Evolutionary conservation across 208 protist species (phyloP).

Genomic region (Hexamita inflata): DNA sequence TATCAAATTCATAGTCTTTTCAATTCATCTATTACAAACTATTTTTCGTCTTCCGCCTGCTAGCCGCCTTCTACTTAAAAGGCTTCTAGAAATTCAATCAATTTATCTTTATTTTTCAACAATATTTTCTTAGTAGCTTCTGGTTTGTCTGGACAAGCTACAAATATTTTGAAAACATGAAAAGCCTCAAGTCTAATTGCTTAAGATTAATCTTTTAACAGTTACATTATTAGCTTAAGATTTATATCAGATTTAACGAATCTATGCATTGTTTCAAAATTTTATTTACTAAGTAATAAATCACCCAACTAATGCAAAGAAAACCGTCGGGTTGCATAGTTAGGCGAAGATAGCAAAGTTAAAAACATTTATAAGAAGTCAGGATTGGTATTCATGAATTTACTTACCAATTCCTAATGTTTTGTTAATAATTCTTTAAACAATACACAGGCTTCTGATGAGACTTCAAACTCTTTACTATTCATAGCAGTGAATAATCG

Average conservation of each 20-base stretch:
- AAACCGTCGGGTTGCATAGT: not conserved
- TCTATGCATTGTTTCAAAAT: constrained; percentile 66
- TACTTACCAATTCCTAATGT: not conserved
- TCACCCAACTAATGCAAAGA: constrained; percentile 58
- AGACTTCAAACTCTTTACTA: constrained; percentile 24
- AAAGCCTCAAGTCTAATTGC: constrained; percentile 74
- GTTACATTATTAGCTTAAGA: constrained; percentile 69
- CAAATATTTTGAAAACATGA: constrained; percentile 74
- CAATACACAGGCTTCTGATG: constrained; percentile 25
- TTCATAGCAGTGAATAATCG: constrained; percentile 14
- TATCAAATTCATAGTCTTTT: too few relatives aligned
- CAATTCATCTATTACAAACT: too few relatives aligned
- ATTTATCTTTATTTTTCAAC: constrained; percentile 60
- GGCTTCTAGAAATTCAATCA: constrained; percentile 67
- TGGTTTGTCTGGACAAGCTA: constrained; percentile 72
- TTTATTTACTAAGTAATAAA: constrained; percentile 61
- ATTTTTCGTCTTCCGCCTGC: too few relatives aligned
- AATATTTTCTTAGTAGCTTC: constrained; percentile 61
- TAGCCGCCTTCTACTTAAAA: too few relatives aligned
- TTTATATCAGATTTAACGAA: constrained; percentile 61
- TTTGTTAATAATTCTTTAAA: constrained; percentile 27
- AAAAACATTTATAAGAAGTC: constrained; percentile 19
- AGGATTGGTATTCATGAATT: not conserved
- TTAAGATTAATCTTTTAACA: constrained; percentile 59
- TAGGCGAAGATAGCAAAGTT: not conserved